Base-by-base conservation (phyloP, 176 grass and related monocot genomes). In the Typha latifolia region DNA sequence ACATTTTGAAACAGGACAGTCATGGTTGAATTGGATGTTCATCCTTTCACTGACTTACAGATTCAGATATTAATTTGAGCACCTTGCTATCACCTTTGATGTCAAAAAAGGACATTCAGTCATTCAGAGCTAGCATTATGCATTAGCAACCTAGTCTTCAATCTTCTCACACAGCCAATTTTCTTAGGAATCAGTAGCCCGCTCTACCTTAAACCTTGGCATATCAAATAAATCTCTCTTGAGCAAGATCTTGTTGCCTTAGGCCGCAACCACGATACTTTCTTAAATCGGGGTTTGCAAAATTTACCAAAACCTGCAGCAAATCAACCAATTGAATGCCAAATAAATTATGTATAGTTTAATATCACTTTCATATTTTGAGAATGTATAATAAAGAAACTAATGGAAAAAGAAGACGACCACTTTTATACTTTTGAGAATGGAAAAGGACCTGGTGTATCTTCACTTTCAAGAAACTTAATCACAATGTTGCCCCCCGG, bases 211-310 rank as follows among this genome's bases (percentile, higher is more conserved):
- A 88, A 61, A 56, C 85, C 88, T 76, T 93, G 85, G 0, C 94
- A 97, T 49, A 97, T 87, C 79, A 93, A 49, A 80, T 92, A 97
- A 65, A 92, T 97, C 63, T 97, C 88, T 85, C 85, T 80, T 4
- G 93, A 97, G 55, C 73, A 82, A 72, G 88, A 86, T 62, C 93
- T 84, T 1, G 93, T 93, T 4, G 89, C 94, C 67, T 90, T 92
- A 3, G 94, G 94, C 78, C 89, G 82, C 73, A 87, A 70, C 68
- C 80, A 81, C 26, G 89, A 84, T 29, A 89, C 94, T 62, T 87
- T 97, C 62, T 75, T 84, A 65, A 97, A 97, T 63, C 70, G 84
- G 1, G 32, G 32, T 73, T 92, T 97, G 77, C 85, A 97, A 48
- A 97, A 92, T 68, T 97, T 90, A 8, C 49, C 76, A 69, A 93